phyloP scores from a whole-genome alignment of 306 rosid species.

The Cucurbita moschata region DNA sequence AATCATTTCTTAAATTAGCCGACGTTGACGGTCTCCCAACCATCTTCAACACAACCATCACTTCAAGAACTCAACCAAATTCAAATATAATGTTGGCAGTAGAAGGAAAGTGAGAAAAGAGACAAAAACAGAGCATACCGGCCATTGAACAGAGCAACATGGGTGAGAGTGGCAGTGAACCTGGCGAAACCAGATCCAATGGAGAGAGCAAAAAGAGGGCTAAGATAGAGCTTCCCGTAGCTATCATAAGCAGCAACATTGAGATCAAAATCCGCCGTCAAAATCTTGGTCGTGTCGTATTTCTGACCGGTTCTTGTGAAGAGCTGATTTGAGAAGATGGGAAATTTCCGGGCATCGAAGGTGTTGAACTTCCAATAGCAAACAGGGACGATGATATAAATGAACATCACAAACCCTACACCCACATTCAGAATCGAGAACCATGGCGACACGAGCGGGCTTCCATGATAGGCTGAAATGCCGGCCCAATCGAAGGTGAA shows the following conservation, averaged over 20 bases:
- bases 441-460: constrained; percentile 92
- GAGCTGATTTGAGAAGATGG: constrained; percentile 78
- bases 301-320: constrained; percentile 50
- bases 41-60: background rate
- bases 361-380: constrained; percentile 94
- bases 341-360: constrained; percentile 83
- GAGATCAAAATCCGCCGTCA: constrained; percentile 56
- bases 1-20: too few species aligned
- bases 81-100: background rate
- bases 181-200: constrained; percentile 93
- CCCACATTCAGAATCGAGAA: constrained; percentile 80
- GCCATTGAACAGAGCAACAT: constrained; percentile 84
- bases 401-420: constrained; percentile 76
- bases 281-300: constrained; percentile 76
- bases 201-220: constrained; percentile 92
- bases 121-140: constrained; percentile 28
- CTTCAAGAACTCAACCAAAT: background rate
- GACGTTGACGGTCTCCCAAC: too few species aligned
- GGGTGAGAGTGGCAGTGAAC: constrained; percentile 84
- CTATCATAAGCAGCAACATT: constrained; percentile 54
- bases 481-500: constrained; percentile 99
- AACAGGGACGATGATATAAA: constrained; percentile 72
- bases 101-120: background rate
- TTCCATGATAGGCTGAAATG: constrained; percentile 91
- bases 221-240: constrained; percentile 85